A percentile compares a stretch with the other conserved stretches of the same genome.
Conservation (phyloP, 148 eudicot genomes). For the Vaccinium darrowii region DNA sequence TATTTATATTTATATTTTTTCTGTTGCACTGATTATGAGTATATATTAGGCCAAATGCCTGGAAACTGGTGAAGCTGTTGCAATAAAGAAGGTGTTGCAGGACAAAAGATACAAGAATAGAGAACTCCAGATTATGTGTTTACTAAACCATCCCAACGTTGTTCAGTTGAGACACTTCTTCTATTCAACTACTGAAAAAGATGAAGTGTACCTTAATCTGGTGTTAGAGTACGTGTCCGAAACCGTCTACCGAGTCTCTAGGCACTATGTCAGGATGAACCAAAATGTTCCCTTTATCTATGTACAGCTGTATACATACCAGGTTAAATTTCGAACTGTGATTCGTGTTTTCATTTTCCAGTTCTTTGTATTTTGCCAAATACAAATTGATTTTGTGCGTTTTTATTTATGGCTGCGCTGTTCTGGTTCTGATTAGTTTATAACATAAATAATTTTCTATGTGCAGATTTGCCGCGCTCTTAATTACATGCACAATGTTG, state of each 20-base stretch:
- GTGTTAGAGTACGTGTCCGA: conserved; percentile 94
- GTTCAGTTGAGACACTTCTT: conserved; percentile 72
- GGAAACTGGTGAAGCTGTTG: conserved; percentile 86
- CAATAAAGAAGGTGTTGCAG: conserved; percentile 92
- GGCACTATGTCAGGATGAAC: conserved; percentile 59
- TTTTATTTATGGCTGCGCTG: not conserved
- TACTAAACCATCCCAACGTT: conserved; percentile 76
- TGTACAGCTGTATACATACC: conserved; percentile 79
- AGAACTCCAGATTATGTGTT: conserved; percentile 86
- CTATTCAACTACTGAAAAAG: conserved; percentile 81
- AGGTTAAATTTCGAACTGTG: conserved; percentile 41
- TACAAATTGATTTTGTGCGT: not conserved
- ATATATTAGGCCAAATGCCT: conserved; percentile 72
- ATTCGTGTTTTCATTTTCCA: not conserved
- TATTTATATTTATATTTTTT: not conserved
- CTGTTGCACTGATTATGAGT: conserved; percentile 3
- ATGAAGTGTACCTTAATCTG: conserved; percentile 86
- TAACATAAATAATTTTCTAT: not conserved
- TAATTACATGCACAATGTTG: conserved; percentile 74
- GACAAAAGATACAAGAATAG: conserved; percentile 96
- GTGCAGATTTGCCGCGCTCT: conserved; percentile 84
- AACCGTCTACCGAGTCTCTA: conserved; percentile 72
- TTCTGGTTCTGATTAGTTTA: not conserved
- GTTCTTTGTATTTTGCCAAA: not conserved
- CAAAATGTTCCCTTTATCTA: conserved; percentile 72